Percentiles rank a stretch among this genome's conserved stretches.
Conservation (phyloP, 148 eudicot genomes). For the Chenopodium formosanum region DNA sequence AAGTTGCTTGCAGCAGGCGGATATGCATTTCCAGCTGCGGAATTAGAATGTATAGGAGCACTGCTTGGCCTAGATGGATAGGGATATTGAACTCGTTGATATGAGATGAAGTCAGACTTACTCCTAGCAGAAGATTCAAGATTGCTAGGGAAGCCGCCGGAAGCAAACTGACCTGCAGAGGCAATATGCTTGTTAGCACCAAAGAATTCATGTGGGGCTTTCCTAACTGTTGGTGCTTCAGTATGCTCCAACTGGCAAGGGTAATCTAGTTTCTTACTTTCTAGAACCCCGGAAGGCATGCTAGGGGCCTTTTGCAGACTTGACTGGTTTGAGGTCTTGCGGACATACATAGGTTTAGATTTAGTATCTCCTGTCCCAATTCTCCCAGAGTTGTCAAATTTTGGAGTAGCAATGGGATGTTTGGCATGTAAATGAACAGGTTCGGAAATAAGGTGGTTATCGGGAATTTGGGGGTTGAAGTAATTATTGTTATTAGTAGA, state of each 20-base stretch:
- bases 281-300: conserved; percentile 32
- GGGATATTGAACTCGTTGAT: conserved; percentile 43
- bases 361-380: conserved; percentile 31
- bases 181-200: conserved; percentile 35
- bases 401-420: conserved; percentile 31
- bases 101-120: conserved; percentile 25
- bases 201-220: conserved; percentile 45
- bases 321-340: conserved; percentile 43
- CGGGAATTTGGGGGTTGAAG: conserved; percentile 10
- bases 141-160: conserved; percentile 36
- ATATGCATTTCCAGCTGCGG: conserved; percentile 39
- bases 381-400: conserved; percentile 31
- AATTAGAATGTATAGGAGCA: conserved; percentile 28
- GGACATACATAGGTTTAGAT: conserved; percentile 39
- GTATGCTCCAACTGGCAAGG: conserved; percentile 32
- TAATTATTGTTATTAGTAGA: neutral
- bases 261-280: conserved; percentile 32
- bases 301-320: conserved; percentile 37
- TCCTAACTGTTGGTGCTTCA: conserved; percentile 32
- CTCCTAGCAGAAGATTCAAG: conserved; percentile 40
- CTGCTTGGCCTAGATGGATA: conserved; percentile 34
- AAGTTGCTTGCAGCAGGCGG: conserved; percentile 33
- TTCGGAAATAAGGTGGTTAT: conserved; percentile 34
- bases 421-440: conserved; percentile 31
- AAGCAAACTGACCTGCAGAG: conserved; percentile 39